Base-by-base conservation (phyloP, 495 filamentous ascomycete species). In the Xanthoparmelia taractica region DNA sequence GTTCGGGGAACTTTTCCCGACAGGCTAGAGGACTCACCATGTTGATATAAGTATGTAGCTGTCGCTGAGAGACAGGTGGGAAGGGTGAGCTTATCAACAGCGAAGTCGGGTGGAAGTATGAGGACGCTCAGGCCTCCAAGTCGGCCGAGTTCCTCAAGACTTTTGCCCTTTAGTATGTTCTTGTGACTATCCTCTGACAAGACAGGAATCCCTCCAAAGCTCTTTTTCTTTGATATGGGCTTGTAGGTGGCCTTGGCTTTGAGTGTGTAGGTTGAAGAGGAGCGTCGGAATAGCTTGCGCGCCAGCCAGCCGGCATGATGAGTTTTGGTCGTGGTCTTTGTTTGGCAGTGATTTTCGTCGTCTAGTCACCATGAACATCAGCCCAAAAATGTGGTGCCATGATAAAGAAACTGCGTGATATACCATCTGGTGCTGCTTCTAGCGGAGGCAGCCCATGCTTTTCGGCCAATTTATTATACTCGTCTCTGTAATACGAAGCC, bases 31-130 rank as follows among this genome's bases (percentile, higher is more conserved):
- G 41, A 67, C 83, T 69, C 73, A 91, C 89, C 85, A 74, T 88
- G 78, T 67, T 81, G 80, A 13, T 83, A 75, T 40, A 94, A 74
- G 72, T 85, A 87, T 56, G 82, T 80, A 43, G 83, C 82, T 11
- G 85, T 85, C 17, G 87, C 88, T 41, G 88, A 87, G 60, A 93
- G 83, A 67, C 88, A 91, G 8, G 87, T 87, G 10, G 90, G 90
- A 15, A 94, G 75, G 23, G 82, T 75, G 59, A 91, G 75, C 29
- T 82, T 80, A 6, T 79, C 77, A 11, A 89, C 82, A 20, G 86
- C 78, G 68, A 90, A 85, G 54, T 87, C 84, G 0, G 73, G 67
- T 0, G 87, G 87, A n/a, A 92, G 76, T 38, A 80, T 81, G 41
- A 94, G 73, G 45, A 83, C 75, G 69, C 85, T 86, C 70, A 85